These are phyloP conservation scores for Naematelia encephala DNA, from an alignment of 768 basidiomycete species.

Conservation along the genomic window DNA sequence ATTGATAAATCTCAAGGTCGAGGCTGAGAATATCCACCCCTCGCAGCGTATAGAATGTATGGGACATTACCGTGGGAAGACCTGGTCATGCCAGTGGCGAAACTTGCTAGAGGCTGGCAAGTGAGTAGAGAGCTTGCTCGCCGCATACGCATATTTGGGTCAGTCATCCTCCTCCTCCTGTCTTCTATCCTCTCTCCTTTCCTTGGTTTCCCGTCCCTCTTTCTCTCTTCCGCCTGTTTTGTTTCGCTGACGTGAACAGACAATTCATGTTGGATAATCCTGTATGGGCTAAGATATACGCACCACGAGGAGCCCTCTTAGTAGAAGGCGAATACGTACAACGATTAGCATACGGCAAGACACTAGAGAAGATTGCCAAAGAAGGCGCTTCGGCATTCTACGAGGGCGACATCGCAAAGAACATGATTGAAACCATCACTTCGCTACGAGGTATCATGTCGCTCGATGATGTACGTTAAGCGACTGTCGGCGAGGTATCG, in stretches of 20 bases:
- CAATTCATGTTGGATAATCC: conserved; percentile 52
- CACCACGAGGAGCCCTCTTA: conserved; percentile 68
- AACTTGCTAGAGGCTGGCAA: conserved; percentile 73
- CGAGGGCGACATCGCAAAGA: conserved; percentile 63
- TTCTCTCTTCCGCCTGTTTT: neutral
- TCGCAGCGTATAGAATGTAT: conserved; percentile 70
- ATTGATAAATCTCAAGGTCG: neutral
- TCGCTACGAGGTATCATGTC: conserved; percentile 76
- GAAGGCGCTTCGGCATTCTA: conserved; percentile 82
- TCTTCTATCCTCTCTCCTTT: no score
- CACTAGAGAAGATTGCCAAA: conserved; percentile 68
- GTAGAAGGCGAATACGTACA: conserved; percentile 70
- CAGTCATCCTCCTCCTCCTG: conserved; percentile 51
- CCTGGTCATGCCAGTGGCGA: conserved; percentile 69
- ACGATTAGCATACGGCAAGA: conserved; percentile 71
- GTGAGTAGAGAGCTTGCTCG: conserved; percentile 73
- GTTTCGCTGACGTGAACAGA: conserved; percentile 11
- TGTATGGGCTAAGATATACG: conserved; percentile 80
- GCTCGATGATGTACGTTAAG: conserved; percentile 60
- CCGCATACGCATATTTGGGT: conserved; percentile 62
- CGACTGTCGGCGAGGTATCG: no score
- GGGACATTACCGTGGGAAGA: conserved; percentile 74
- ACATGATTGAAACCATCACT: conserved; percentile 67
- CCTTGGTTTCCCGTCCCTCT: no score
- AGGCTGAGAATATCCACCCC: neutral